These are phyloP conservation scores for Scheffersomyces lignosus DNA, from an alignment of 805 yeast species.

Conservation along the genomic window DNA sequence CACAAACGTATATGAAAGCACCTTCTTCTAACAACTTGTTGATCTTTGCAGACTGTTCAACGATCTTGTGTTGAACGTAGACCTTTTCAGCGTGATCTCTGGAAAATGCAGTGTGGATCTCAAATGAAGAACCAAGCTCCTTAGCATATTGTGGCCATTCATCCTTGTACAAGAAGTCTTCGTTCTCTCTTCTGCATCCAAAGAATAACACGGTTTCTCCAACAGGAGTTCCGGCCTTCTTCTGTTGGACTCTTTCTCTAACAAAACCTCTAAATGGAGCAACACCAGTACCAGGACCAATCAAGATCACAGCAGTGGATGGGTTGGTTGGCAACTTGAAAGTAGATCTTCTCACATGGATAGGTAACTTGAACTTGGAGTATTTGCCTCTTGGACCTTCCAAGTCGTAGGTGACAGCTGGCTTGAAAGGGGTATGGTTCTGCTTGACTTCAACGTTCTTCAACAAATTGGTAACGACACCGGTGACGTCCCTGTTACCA, in stretches of 20 bases:
- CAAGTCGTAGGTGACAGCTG: slow-evolving; percentile 63
- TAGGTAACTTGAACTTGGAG: slow-evolving; percentile 65
- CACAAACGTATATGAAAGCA: slow-evolving; percentile 93
- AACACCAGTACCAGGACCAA: slow-evolving; percentile 98
- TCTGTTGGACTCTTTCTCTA: slow-evolving; percentile 72
- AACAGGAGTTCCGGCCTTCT: slow-evolving; percentile 36
- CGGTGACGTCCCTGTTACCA: slow-evolving; percentile 49
- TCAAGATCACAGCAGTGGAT: slow-evolving; percentile 78
- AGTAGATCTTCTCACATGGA: slow-evolving; percentile 92
- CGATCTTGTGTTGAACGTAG: slow-evolving; percentile 82
- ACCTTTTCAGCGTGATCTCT: slow-evolving; percentile 63
- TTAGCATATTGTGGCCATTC: slow-evolving; percentile 84
- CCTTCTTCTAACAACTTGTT: slow-evolving; percentile 60
- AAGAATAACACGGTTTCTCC: slow-evolving; percentile 80
- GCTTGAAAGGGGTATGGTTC: slow-evolving; percentile 41
- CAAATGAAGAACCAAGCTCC: slow-evolving; percentile 59
- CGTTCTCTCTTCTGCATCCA: slow-evolving; percentile 79
- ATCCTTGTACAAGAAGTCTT: slow-evolving; percentile 82
- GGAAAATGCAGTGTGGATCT: slow-evolving; percentile 82
- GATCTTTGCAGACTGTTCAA: slow-evolving; percentile 52
- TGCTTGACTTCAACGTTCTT: slow-evolving; percentile 65
- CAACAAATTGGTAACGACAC: slow-evolving; percentile 89
- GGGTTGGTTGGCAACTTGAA: slow-evolving; percentile 91
- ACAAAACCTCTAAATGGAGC: slow-evolving; percentile 97
- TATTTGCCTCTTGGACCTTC: slow-evolving; percentile 77